Percentiles rank a stretch among this genome's conserved stretches.
Evolutionary conservation across 371 early-diverging fungal species (phyloP).

Genomic region (Dichotomocladium elegans): DNA sequence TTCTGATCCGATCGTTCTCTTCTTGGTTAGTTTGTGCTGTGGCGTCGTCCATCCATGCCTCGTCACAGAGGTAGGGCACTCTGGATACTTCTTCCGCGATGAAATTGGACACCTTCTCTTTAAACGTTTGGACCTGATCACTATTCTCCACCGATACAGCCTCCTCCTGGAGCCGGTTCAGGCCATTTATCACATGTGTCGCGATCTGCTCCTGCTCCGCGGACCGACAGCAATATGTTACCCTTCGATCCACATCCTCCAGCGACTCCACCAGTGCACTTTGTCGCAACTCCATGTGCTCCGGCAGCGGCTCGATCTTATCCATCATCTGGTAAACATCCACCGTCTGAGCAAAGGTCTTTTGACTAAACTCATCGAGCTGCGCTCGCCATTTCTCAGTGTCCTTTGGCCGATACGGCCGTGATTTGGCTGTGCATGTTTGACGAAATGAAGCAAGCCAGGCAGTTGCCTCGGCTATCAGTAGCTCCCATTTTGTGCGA

Average conservation of each 20-base stretch:
- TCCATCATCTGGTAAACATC: slow-evolving; percentile 24
- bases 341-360: slow-evolving; percentile 12
- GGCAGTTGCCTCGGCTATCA: slow-evolving; percentile 9
- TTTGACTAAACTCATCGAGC: slow-evolving; percentile 19
- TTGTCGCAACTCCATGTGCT: slow-evolving; percentile 1
- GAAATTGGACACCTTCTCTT: slow-evolving; percentile 30
- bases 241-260: not conserved
- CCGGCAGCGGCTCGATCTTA: not conserved
- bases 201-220: slow-evolving; percentile 34
- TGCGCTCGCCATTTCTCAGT: not conserved
- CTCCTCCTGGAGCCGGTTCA: slow-evolving; percentile 1
- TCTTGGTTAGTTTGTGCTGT: slow-evolving; percentile 11
- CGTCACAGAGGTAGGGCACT: slow-evolving; percentile 24
- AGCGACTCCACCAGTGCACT: not conserved
- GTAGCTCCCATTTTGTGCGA: slow-evolving; percentile 32
- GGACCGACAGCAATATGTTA: too few relatives aligned
- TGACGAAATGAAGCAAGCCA: not conserved
- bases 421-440: too few relatives aligned
- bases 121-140: slow-evolving; percentile 26
- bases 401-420: too few relatives aligned
- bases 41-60: slow-evolving; percentile 1
- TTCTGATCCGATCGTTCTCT: slow-evolving; percentile 14
- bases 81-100: slow-evolving; percentile 24
- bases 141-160: slow-evolving; percentile 2
- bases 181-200: slow-evolving; percentile 16